Evolutionary conservation across 2,329 filamentous ascomycete genomes (phyloP).

Genomic region (Botryosphaeria dothidea): DNA sequence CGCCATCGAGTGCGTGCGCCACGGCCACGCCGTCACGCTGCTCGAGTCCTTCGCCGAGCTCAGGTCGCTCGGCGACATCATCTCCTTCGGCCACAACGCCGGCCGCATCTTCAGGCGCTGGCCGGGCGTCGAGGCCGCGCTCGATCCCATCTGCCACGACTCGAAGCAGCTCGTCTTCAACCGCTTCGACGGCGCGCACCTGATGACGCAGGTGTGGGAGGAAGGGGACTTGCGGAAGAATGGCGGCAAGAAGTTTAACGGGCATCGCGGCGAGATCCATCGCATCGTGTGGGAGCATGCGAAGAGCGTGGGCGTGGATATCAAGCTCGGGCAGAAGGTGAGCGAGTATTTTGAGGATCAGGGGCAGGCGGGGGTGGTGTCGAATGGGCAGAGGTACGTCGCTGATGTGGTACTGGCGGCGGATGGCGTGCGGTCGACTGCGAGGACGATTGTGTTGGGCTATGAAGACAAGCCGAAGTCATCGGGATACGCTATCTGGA

Average conservation of each 20-base stretch:
- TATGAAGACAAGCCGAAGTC: slow-evolving; percentile 54
- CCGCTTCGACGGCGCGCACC: slow-evolving; percentile 62
- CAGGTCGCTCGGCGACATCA: slow-evolving; percentile 62
- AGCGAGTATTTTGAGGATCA: slow-evolving; percentile 54
- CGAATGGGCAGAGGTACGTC: slow-evolving; percentile 46
- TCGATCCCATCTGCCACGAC: slow-evolving; percentile 54
- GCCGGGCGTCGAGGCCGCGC: slow-evolving; percentile 47
- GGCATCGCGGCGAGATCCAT: slow-evolving; percentile 62
- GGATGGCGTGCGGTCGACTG: slow-evolving; percentile 55
- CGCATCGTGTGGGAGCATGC: slow-evolving; percentile 59
- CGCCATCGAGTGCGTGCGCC: slow-evolving; percentile 63
- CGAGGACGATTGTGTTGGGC: slow-evolving; percentile 54
- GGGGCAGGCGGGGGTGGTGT: slow-evolving; percentile 52
- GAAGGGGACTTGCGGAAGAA: slow-evolving; percentile 32
- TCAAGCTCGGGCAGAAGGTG: slow-evolving; percentile 54
- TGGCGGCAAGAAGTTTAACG: slow-evolving; percentile 57
- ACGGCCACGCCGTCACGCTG: slow-evolving; percentile 59
- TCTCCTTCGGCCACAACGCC: slow-evolving; percentile 62
- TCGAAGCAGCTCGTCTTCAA: slow-evolving; percentile 60
- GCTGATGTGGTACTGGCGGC: slow-evolving; percentile 55
- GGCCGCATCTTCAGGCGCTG: slow-evolving; percentile 59
- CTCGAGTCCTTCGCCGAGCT: slow-evolving; percentile 59
- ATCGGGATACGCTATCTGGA: slow-evolving; percentile 56
- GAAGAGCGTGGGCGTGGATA: slow-evolving; percentile 53
- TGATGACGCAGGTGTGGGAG: slow-evolving; percentile 55